phyloP scores from a whole-genome alignment of 179 eudicot genomes.

The Carnegiea gigantea region DNA sequence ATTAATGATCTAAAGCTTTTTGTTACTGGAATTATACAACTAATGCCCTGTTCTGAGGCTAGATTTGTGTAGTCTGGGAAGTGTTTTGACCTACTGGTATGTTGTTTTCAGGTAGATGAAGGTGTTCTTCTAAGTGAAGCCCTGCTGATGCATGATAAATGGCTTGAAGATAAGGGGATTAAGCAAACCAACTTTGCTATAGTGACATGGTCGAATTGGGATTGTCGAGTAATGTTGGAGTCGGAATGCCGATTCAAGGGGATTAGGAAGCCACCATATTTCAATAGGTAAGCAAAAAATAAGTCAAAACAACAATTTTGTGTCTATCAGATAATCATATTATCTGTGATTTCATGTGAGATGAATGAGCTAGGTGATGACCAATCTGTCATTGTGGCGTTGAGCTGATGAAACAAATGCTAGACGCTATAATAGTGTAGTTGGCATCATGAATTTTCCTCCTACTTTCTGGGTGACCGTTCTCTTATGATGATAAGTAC shows the following conservation, averaged over 20 bases:
- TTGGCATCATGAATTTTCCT: too few relatives aligned
- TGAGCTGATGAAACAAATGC: background rate
- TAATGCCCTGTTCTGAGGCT: background rate
- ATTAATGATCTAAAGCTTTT: background rate
- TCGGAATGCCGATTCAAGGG: conserved; percentile 91
- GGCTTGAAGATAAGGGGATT: conserved; percentile 86
- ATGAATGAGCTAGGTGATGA: background rate
- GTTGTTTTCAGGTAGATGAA: conserved; percentile 68
- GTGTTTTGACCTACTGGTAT: background rate
- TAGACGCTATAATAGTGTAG: too few relatives aligned
- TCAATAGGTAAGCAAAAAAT: conserved; percentile 51
- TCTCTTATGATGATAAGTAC: too few relatives aligned
- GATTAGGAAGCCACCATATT: conserved; percentile 84
- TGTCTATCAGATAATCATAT: background rate
- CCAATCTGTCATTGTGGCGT: background rate
- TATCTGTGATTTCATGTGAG: background rate
- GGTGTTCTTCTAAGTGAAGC: conserved; percentile 89
- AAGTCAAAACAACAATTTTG: background rate
- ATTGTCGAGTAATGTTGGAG: conserved; percentile 91
- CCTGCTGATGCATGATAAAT: conserved; percentile 78
- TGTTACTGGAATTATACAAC: background rate
- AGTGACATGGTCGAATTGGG: conserved; percentile 98
- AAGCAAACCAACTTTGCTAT: conserved; percentile 77
- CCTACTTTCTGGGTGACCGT: too few relatives aligned
- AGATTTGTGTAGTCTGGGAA: background rate